These are phyloP conservation scores for Xylaria nigripes DNA, from an alignment of 495 filamentous ascomycete species.

Conservation along the genomic window DNA sequence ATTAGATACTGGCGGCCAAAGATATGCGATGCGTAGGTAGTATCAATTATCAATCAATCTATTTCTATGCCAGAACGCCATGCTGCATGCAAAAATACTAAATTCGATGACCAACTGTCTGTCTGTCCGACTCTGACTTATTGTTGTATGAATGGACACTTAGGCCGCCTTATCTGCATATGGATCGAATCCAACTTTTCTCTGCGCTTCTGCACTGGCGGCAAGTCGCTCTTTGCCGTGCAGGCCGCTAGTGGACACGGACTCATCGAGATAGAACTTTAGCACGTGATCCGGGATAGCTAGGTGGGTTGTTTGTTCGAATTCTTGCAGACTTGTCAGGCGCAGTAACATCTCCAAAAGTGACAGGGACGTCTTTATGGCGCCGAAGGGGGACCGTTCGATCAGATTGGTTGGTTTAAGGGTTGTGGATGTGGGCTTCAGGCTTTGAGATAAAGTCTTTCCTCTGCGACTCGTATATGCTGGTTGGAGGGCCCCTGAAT, in stretches of 20 bases:
- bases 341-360: conserved; percentile 91
- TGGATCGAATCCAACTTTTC: conserved; percentile 83
- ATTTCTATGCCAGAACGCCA: not conserved
- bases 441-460: conserved; percentile 1
- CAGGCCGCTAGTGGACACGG: conserved; percentile 57
- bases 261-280: conserved; percentile 88
- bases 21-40: too few relatives aligned
- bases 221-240: conserved; percentile 62
- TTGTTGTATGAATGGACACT: too few relatives aligned
- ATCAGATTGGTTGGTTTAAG: conserved; percentile 14
- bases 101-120: too few relatives aligned
- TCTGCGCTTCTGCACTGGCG: conserved; percentile 62
- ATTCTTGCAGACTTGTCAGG: conserved; percentile 89
- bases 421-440: conserved; percentile 1
- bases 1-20: too few relatives aligned
- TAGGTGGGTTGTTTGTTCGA: conserved; percentile 87
- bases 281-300: conserved; percentile 91
- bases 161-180: conserved; percentile 26
- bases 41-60: not conserved
- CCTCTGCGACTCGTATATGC: conserved; percentile 1
- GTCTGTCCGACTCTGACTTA: too few relatives aligned
- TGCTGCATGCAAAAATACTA: not conserved
- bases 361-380: conserved; percentile 76
- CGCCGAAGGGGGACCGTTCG: conserved; percentile 33
- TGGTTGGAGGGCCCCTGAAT: conserved; percentile 4